Percentiles rank a stretch among this genome's conserved stretches.
Conservation (phyloP, 176 grass and related monocot species). For the Oryza coarctata region DNA sequence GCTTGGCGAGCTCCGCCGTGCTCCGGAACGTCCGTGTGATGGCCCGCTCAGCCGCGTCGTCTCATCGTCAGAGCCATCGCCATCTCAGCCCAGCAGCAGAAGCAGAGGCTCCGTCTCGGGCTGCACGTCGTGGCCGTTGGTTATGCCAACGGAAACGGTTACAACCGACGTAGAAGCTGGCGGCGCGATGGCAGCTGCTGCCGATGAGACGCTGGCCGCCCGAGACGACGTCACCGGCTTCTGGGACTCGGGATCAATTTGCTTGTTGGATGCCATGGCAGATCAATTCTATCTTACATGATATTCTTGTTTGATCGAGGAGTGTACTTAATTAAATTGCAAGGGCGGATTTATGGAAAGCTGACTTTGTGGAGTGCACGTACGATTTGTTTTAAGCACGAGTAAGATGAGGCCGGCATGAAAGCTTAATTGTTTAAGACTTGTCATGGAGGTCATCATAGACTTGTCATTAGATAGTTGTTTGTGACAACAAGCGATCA, state of each 20-base stretch:
- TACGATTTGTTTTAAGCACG: not conserved
- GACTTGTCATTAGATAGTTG: not conserved
- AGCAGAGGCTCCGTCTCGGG: constrained; percentile 29
- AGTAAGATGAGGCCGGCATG: constrained; percentile 13
- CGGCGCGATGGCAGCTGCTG: not conserved
- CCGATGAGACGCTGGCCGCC: not conserved
- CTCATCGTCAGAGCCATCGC: not conserved
- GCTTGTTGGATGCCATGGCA: constrained; percentile 23
- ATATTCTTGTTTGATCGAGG: not conserved
- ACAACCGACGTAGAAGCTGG: not conserved
- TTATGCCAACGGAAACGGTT: not conserved
- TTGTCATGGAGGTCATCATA: not conserved
- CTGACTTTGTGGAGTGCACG: not conserved
- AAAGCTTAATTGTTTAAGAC: not conserved
- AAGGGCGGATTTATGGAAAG: not conserved
- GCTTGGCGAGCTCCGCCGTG: constrained; percentile 40
- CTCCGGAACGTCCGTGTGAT: constrained; percentile 38
- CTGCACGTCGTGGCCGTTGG: not conserved
- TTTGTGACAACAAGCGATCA: not conserved
- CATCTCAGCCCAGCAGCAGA: not conserved
- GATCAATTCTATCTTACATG: not conserved
- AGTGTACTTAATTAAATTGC: not conserved
- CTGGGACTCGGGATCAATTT: constrained; percentile 12
- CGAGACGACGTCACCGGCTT: not conserved
- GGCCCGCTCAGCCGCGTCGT: constrained; percentile 22